Conservation (phyloP, 1,139 yeast genomes). For the Candida neerlandica region DNA sequence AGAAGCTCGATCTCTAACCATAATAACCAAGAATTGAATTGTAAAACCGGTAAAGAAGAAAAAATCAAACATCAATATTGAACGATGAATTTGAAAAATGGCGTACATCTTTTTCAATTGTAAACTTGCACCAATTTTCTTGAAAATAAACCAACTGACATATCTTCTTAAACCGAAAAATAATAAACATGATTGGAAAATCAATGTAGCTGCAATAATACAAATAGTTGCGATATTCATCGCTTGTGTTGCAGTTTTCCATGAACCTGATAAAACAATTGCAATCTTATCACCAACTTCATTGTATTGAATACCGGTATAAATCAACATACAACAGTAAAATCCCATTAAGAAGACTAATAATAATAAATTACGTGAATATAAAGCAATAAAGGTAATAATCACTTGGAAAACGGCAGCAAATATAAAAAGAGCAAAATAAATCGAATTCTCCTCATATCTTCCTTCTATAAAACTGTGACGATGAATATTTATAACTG, state of each 20-base stretch:
- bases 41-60: constrained; percentile 58
- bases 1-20: constrained; percentile 40
- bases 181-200: constrained; percentile 36
- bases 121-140: constrained; percentile 54
- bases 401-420: constrained; percentile 44
- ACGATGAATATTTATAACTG: constrained; percentile 36
- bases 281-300: constrained; percentile 47
- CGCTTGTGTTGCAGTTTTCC: constrained; percentile 34
- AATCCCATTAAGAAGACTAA: constrained; percentile 46
- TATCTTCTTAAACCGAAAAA: constrained; percentile 39
- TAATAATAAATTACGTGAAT: constrained; percentile 44
- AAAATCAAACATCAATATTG: constrained; percentile 48
- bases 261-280: constrained; percentile 21
- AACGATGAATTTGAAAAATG: constrained; percentile 45
- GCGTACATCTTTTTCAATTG: constrained; percentile 42
- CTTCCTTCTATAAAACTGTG: constrained; percentile 21
- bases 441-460: constrained; percentile 27
- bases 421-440: constrained; percentile 44
- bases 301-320: constrained; percentile 53
- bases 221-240: constrained; percentile 50
- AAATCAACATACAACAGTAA: constrained; percentile 50
- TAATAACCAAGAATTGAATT: constrained; percentile 53
- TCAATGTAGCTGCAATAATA: constrained; percentile 43
- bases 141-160: constrained; percentile 53
- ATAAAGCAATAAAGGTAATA: constrained; percentile 45